Base-by-base conservation (phyloP, 129 eudicot genomes). In the Chrysanthemum seticuspe region DNA sequence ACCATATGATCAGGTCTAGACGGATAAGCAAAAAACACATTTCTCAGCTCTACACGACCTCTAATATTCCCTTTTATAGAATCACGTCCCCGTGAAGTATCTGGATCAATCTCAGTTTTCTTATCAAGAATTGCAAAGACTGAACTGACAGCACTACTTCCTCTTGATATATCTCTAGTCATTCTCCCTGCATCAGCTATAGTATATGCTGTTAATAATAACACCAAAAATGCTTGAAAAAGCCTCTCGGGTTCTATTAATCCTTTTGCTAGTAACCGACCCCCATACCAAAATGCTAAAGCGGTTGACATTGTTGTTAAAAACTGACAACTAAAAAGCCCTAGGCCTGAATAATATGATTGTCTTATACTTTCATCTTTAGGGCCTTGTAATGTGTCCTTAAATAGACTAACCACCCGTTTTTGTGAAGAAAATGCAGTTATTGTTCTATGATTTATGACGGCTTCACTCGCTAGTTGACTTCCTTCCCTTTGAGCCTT, bases 131-230 rank as follows among this genome's bases (percentile, higher is more conserved):
- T 81, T 18, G 86, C 80, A 52, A 89, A 84, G 6, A 86, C 92
- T 49, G 90, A 89, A 71, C 86, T 11, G 14, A 89, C 90, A 7
- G 96, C 96, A 70, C 68, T 83, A 52, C 86, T 85, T 76, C 96
- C 96, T 77, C 90, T 84, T 15, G 96, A 84, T 72, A 89, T 65
- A 44, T 89, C 96, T 66, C 72, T 82, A 12, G 92, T 89, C 90
- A 85, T 86, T 76, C 96, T 89, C 15, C 88, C 96, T 13, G 96
- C 92, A 62, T 89, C 96, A 13, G 92, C 96, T 61, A 89, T 89
- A 2, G 83, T 84, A 60, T 87, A 84, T 25, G 90, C 96, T 6
- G 92, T 89, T 52, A 81, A 83, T 27, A 87, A 64, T 60, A 89
- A 78, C 40, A 83, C 83, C 51, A 89, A 52, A 72, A 89, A 89